Base-by-base conservation (phyloP, 352 stramenopile genomes). In the Phytophthora megakarya region DNA sequence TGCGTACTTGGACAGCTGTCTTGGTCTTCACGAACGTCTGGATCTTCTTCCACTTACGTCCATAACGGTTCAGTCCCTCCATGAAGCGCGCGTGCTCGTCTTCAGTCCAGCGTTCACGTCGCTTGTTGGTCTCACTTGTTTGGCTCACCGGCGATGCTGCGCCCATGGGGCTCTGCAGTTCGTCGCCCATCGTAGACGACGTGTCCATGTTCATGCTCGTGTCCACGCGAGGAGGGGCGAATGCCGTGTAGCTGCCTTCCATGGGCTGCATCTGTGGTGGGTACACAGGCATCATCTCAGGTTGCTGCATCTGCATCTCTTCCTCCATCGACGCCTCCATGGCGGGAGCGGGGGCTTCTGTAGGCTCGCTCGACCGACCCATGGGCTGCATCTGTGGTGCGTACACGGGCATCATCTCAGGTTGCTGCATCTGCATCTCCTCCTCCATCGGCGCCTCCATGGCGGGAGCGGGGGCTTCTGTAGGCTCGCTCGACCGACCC, bases 11-110 rank as follows among this genome's bases (percentile, higher is more conserved):
- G 5, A 94, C 86, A 5, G 84, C 86, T 3, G 86, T 94, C 77
- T 94, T 94, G 18, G 86, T 94, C 71, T 90, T 84, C 32, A 94
- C 86, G 35, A 90, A 89, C 38, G 78, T 87, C 67, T 94, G 86
- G 49, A 94, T 94, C 58, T 94, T 94, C 68, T 94, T 94, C 86
- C 86, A 94, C 62, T 94, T 94, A 59, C 86, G 86, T 21, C 86
- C 86, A 61, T 92, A 94, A 25, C 80, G 79, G 68, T 92, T 92
- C n/a, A 94, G 61, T 0, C 86, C 86, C 61, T 94, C 83, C 84
- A 94, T 92, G 68, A 94, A 94, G 11, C 80, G 76, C 15, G 83
- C 83, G 58, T 94, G 86, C 46, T 94, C 86, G 48, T 92, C 84
- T 30, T 92, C 80, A 1, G 86, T 94, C 86, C 86, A 94, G 16